phyloP scores from a whole-genome alignment of 345 rosid species.

The Odontarrhena argentea region DNA sequence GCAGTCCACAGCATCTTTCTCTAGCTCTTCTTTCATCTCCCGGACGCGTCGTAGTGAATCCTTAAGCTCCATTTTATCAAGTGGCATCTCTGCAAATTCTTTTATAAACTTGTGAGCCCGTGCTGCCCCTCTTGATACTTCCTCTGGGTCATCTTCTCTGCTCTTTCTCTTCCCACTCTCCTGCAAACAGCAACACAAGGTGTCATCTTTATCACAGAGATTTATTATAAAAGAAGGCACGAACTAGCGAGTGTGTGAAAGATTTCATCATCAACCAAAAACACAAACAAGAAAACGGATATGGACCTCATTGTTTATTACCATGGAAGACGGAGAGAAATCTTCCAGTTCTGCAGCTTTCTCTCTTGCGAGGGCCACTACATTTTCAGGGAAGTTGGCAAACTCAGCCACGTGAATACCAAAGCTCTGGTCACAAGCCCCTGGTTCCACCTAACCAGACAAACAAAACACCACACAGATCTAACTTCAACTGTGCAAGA shows the following conservation, averaged over 20 bases:
- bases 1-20: constrained; percentile 66
- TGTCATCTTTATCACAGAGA: constrained; percentile 5
- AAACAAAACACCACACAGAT: constrained; percentile 14
- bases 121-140: constrained; percentile 68
- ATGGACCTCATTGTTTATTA: constrained; percentile 56
- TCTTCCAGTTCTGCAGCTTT: constrained; percentile 96
- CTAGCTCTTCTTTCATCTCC: constrained; percentile 62
- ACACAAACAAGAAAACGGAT: constrained; percentile 2
- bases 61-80: constrained; percentile 79
- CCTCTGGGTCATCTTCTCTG: constrained; percentile 56
- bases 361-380: constrained; percentile 87
- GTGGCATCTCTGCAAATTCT: constrained; percentile 80
- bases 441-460: constrained; percentile 73
- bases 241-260: constrained; percentile 2
- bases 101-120: constrained; percentile 78
- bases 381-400: constrained; percentile 95
- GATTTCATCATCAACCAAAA: constrained; percentile 14
- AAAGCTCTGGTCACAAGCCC: constrained; percentile 98
- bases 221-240: not conserved
- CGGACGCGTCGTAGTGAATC: constrained; percentile 59
- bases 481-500: constrained; percentile 2
- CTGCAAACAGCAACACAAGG: constrained; percentile 42
- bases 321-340: constrained; percentile 68
- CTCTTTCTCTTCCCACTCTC: constrained; percentile 70
- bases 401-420: constrained; percentile 98